Conservation (phyloP, 345 rosid species). For the Odontarrhena argentea region DNA sequence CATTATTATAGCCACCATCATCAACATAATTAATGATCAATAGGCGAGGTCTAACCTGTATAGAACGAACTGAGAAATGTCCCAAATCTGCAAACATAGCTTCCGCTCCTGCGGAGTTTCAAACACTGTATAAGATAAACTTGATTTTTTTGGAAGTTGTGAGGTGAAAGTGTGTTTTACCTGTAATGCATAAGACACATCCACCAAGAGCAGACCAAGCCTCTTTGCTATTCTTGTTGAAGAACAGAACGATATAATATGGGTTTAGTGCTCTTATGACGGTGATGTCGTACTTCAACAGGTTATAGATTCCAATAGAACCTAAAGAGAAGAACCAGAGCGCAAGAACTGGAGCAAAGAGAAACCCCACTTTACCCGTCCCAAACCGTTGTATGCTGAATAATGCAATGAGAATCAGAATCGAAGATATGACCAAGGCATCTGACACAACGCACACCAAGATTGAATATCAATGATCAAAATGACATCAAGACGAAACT, state of each 20-base stretch:
- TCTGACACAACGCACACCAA: constrained; percentile 47
- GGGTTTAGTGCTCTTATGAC: constrained; percentile 89
- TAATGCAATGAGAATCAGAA: constrained; percentile 63
- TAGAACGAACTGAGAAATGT: constrained; percentile 86
- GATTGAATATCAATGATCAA: not conserved
- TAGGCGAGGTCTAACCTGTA: constrained; percentile 58
- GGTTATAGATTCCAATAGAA: constrained; percentile 76
- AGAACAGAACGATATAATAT: constrained; percentile 70
- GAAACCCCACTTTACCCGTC: constrained; percentile 83
- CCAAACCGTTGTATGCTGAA: constrained; percentile 93
- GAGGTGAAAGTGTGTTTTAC: constrained; percentile 41
- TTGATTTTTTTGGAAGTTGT: not conserved
- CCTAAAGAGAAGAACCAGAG: constrained; percentile 93
- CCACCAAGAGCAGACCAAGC: constrained; percentile 99
- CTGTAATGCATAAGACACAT: constrained; percentile 92
- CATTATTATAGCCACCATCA: not conserved
- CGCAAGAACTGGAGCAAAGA: constrained; percentile 85
- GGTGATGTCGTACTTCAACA: constrained; percentile 59
- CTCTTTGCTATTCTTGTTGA: constrained; percentile 67
- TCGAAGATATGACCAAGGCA: constrained; percentile 73
- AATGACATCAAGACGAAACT: not conserved
- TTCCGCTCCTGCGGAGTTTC: constrained; percentile 74
- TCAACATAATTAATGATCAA: not conserved
- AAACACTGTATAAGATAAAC: constrained; percentile 12
- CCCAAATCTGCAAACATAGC: constrained; percentile 99